Conservation (phyloP, 306 rosid genomes). For the peach (Prunus persica) region Prunus_persica_NCBIv2 NC_034009.1:31744501-31745000, state of each 20-base stretch:
- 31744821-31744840: no score
- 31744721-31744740: neutral
- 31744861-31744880: neutral
- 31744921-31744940: neutral
- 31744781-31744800: neutral
- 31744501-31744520: conserved; percentile 1
- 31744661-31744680: no score
- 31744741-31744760: neutral
- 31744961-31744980: conserved; percentile 3
- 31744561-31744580: neutral
- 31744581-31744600: neutral
- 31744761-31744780: neutral
- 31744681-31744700: no score
- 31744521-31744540: neutral
- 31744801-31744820: no score
- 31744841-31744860: accelerated
- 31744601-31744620: neutral
- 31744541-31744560: neutral
- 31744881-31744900: no score
- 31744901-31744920: neutral
- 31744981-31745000: conserved; percentile 24
- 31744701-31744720: neutral
- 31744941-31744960: neutral
- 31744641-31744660: neutral
- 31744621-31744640: neutral